Percentiles rank a stretch among this genome's conserved stretches.
Evolutionary conservation across 2,329 filamentous ascomycete species (phyloP).

Genomic region (Exophiala bonariae): DNA sequence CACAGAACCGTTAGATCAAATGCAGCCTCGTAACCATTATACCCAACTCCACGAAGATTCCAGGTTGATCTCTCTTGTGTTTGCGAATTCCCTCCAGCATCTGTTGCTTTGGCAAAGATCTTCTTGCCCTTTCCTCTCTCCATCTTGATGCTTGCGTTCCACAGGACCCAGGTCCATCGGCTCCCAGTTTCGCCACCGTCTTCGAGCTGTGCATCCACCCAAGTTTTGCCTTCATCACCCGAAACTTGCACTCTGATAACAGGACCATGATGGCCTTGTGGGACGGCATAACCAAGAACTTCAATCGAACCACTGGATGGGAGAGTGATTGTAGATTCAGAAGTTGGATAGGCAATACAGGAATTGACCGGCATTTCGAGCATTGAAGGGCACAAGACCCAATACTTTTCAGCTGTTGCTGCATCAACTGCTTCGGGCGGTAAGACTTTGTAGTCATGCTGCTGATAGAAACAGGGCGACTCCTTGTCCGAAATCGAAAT

Average conservation of each 20-base stretch:
- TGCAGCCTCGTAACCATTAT: constrained; percentile 60
- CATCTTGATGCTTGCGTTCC: constrained; percentile 48
- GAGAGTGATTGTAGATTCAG: constrained; percentile 43
- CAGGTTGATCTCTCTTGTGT: constrained; percentile 47
- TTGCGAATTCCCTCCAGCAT: constrained; percentile 55
- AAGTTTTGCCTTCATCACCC: constrained; percentile 49
- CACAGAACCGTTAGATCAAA: constrained; percentile 47
- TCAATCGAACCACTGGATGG: constrained; percentile 44
- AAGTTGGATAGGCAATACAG: constrained; percentile 51
- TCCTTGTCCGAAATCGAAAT: constrained; percentile 54
- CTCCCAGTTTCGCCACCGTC: constrained; percentile 24
- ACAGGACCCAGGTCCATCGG: constrained; percentile 60
- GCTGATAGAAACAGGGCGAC: constrained; percentile 58
- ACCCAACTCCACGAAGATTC: constrained; percentile 61
- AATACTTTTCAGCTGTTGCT: constrained; percentile 54
- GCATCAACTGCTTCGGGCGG: constrained; percentile 51
- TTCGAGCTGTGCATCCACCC: constrained; percentile 49
- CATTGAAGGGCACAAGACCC: constrained; percentile 51
- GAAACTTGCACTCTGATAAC: constrained; percentile 56
- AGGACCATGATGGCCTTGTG: constrained; percentile 53
- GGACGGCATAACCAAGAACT: constrained; percentile 58
- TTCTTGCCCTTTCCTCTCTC: constrained; percentile 42
- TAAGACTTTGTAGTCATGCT: constrained; percentile 60
- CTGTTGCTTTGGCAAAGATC: constrained; percentile 57
- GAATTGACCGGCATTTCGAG: constrained; percentile 60